phyloP scores from a whole-genome alignment of 805 yeast species.

The Torulaspora maleeae region DNA sequence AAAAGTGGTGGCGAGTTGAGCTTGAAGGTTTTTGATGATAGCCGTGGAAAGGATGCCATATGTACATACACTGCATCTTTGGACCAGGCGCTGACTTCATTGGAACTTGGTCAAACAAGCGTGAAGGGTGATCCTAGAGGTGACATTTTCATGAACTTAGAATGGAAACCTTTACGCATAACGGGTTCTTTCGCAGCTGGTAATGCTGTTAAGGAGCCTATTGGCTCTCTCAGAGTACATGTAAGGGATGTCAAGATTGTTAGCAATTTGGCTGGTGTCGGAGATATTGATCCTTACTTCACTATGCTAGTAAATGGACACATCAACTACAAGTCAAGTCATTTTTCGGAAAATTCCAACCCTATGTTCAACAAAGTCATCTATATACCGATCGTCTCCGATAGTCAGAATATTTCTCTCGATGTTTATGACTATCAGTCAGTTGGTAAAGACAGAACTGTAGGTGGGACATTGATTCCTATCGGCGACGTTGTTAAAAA shows the following conservation, averaged over 20 bases:
- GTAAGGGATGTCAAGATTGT: conserved; percentile 49
- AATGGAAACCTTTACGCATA: conserved; percentile 68
- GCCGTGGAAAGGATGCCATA: conserved; percentile 44
- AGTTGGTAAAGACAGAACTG: conserved; percentile 55
- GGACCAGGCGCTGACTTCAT: conserved; percentile 44
- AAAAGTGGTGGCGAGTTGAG: conserved; percentile 53
- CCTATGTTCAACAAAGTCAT: conserved; percentile 58
- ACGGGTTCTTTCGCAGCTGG: conserved; percentile 45
- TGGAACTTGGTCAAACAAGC: conserved; percentile 44
- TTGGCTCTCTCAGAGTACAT: conserved; percentile 63
- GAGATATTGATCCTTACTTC: conserved; percentile 73
- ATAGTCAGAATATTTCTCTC: conserved; percentile 53
- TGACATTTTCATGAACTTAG: conserved; percentile 49
- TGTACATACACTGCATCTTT: conserved; percentile 48
- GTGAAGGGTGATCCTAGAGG: conserved; percentile 52
- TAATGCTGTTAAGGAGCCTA: conserved; percentile 42
- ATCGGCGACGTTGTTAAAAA: conserved; percentile 42
- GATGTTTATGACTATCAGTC: conserved; percentile 65
- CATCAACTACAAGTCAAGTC: conserved; percentile 49
- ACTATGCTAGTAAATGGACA: conserved; percentile 55
- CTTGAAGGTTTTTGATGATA: conserved; percentile 58
- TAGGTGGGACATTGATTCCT: conserved; percentile 55
- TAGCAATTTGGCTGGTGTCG: conserved; percentile 56
- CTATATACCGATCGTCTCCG: conserved; percentile 57
- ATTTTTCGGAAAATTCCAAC: conserved; percentile 48